Conservation (phyloP, 192 early-diverging fungal genomes). For the Dissophora globulifera region DNA sequence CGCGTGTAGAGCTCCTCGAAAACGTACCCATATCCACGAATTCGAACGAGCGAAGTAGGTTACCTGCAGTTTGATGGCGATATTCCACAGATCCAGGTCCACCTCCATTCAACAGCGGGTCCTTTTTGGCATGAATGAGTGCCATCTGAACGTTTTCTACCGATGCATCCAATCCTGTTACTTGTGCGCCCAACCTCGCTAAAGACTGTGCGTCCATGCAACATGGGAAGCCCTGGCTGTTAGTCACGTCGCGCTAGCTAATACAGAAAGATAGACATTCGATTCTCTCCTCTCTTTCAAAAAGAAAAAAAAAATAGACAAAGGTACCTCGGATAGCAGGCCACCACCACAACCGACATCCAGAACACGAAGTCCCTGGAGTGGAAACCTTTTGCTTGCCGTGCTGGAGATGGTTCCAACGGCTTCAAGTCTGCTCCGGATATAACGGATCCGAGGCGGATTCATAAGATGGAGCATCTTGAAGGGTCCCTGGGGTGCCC, state of each 20-base stretch:
- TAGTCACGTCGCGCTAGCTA: no score
- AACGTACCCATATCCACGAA: no score
- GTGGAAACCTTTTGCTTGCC: slow-evolving; percentile 33
- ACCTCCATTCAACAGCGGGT: slow-evolving; percentile 66
- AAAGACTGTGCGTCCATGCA: slow-evolving; percentile 61
- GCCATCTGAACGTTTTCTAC: slow-evolving; percentile 88
- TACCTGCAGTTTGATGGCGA: slow-evolving; percentile 73
- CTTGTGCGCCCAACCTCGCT: slow-evolving; percentile 77
- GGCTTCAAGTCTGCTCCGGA: slow-evolving; percentile 64
- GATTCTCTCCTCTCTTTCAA: no score
- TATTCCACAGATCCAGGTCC: slow-evolving; percentile 69
- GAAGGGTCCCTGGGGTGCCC: slow-evolving; percentile 88
- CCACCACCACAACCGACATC: slow-evolving; percentile 98
- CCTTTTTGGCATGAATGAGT: slow-evolving; percentile 70
- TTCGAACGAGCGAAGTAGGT: background rate
- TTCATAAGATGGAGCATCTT: slow-evolving; percentile 86
- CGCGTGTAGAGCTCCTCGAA: no score
- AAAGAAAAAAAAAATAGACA: no score
- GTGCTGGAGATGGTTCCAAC: slow-evolving; percentile 1
- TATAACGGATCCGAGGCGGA: slow-evolving; percentile 76
- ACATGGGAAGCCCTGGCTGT: no score
- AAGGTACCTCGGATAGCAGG: slow-evolving; percentile 79
- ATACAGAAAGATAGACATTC: no score
- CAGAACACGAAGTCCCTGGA: slow-evolving; percentile 70
- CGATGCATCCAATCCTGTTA: slow-evolving; percentile 88